Evolutionary conservation across 1,284 basidiomycete species (phyloP).

Genomic region (Cryptococcus sp.): DNA sequence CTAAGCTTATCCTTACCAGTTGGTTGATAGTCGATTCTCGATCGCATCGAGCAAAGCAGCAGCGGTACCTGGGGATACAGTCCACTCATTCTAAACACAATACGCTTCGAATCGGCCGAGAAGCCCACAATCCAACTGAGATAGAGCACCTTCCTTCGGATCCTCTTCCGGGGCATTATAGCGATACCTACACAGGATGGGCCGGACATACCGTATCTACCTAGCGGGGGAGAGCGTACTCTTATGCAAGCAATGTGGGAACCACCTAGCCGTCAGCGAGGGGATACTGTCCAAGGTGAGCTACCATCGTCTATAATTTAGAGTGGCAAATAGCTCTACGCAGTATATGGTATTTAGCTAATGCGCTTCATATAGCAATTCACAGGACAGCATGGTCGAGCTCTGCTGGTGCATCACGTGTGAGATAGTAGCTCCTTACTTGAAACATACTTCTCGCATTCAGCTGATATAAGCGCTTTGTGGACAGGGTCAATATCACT

Average conservation of each 20-base stretch:
- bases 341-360: not conserved
- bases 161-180: too few species aligned
- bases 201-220: slow-evolving; percentile 65
- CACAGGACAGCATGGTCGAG: slow-evolving; percentile 91
- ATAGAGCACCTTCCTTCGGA: too few species aligned
- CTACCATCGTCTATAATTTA: slow-evolving; percentile 12
- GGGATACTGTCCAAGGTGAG: slow-evolving; percentile 86
- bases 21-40: too few species aligned
- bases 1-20: too few species aligned
- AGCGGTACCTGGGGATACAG: too few species aligned
- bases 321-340: slow-evolving; percentile 6
- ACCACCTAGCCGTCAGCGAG: slow-evolving; percentile 90
- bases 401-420: slow-evolving; percentile 91
- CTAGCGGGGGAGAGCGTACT: slow-evolving; percentile 85
- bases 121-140: too few species aligned
- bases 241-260: slow-evolving; percentile 85
- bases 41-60: too few species aligned
- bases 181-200: slow-evolving; percentile 29
- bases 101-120: too few species aligned
- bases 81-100: too few species aligned
- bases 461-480: slow-evolving; percentile 5
- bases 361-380: slow-evolving; percentile 66
- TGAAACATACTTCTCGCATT: not conserved
- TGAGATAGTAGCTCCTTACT: slow-evolving; percentile 55
- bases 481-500: slow-evolving; percentile 76